Evolutionary conservation across 2,329 filamentous ascomycete genomes (phyloP).

Genomic region (Coniella lustricola): DNA sequence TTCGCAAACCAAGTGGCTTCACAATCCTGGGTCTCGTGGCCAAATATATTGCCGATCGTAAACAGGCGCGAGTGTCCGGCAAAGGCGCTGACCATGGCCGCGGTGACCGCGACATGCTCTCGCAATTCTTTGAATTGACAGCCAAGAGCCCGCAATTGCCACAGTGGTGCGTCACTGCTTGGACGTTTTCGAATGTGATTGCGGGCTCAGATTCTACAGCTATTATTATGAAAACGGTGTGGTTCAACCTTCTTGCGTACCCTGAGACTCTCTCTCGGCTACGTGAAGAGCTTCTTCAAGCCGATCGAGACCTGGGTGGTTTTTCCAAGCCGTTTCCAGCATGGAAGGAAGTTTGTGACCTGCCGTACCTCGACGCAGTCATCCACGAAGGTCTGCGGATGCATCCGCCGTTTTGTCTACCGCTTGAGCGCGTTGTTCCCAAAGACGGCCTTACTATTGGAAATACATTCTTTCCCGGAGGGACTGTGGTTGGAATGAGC

Average conservation of each 20-base stretch:
- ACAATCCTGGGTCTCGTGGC: conserved; percentile 40
- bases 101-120: conserved; percentile 13
- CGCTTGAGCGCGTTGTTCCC: conserved; percentile 23
- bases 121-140: conserved; percentile 17
- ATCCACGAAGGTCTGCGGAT: conserved; percentile 23
- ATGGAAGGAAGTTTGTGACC: conserved; percentile 21
- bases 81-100: conserved; percentile 2
- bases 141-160: conserved; percentile 16
- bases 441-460: conserved; percentile 18
- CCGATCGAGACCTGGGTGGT: conserved; percentile 5
- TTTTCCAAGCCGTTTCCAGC: conserved; percentile 22
- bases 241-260: conserved; percentile 24
- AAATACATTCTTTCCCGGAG: conserved; percentile 18
- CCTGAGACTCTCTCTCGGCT: conserved; percentile 21
- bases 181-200: conserved; percentile 25
- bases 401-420: conserved; percentile 22
- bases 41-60: neutral
- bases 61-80: conserved; percentile 1
- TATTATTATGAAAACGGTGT: conserved; percentile 23
- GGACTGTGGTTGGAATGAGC: conserved; percentile 21
- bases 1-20: conserved; percentile 37
- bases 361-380: conserved; percentile 25
- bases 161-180: conserved; percentile 20
- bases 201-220: conserved; percentile 25
- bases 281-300: conserved; percentile 22